A percentile compares a stretch with the other conserved stretches of the same genome.
Conservation (phyloP, 225 moss, liverwort and hornwort genomes). For the Marchantia paleacea region DNA sequence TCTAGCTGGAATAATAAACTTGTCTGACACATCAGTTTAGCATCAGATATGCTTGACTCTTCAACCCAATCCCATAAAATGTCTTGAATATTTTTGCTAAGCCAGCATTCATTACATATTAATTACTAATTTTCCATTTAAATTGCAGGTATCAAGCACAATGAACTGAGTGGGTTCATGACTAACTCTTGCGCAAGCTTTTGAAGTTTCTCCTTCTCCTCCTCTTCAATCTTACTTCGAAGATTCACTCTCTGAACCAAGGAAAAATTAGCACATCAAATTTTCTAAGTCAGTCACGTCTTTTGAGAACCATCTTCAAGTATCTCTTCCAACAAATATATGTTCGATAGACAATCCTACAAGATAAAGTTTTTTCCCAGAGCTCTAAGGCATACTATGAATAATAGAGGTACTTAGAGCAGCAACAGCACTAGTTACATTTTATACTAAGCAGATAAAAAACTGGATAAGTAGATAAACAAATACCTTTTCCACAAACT, state of each 20-base stretch:
- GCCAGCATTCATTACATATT: background rate
- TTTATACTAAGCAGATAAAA: background rate
- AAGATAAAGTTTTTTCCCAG: background rate
- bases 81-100: background rate
- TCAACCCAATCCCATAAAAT: background rate
- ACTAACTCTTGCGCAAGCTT: slow-evolving; percentile 88
- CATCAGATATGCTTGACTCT: background rate
- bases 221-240: slow-evolving; percentile 93
- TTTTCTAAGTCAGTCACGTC: background rate
- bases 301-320: background rate
- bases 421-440: too few species aligned
- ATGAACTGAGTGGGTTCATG: background rate
- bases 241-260: slow-evolving; percentile 88
- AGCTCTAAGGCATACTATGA: background rate
- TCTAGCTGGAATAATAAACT: too few species aligned
- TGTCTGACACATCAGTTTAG: too few species aligned
- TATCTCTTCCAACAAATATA: background rate
- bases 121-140: too few species aligned
- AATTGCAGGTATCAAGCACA: background rate
- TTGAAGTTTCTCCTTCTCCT: slow-evolving; percentile 96
- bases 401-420: background rate
- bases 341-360: background rate
- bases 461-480: background rate
- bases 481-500: slow-evolving; percentile 96
- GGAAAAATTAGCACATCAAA: background rate